A percentile compares a stretch with the other conserved stretches of the same genome.
phyloP scores from a whole-genome alignment of 2,329 filamentous ascomycete genomes.

The Sarocladium oryzae region DNA sequence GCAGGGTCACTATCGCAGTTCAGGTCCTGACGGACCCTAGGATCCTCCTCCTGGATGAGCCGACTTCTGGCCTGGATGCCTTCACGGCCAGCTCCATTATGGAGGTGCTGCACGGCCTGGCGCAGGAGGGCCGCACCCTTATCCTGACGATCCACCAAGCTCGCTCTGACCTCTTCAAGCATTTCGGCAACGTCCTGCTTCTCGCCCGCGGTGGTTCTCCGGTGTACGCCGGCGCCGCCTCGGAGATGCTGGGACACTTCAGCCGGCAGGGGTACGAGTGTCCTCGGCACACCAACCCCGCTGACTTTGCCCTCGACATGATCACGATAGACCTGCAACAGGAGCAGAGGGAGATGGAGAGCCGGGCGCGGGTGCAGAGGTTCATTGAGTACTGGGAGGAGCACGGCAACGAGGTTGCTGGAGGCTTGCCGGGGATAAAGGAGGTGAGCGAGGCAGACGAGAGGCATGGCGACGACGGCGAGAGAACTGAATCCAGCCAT shows the following conservation, averaged over 20 bases:
- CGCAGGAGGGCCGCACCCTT: conserved; percentile 65
- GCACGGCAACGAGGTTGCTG: conserved; percentile 9
- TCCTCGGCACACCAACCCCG: conserved; percentile 64
- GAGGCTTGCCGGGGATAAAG: conserved; percentile 21
- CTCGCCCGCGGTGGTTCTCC: conserved; percentile 64
- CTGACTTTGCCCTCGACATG: conserved; percentile 70
- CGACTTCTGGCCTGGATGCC: conserved; percentile 68
- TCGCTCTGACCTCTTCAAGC: conserved; percentile 62
- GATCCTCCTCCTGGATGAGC: conserved; percentile 67
- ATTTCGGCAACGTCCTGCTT: conserved; percentile 66
- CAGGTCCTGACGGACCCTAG: conserved; percentile 71
- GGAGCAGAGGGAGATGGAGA: conserved; percentile 53
- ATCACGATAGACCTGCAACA: conserved; percentile 71
- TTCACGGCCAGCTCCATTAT: conserved; percentile 73
- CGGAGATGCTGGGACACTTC: conserved; percentile 61
- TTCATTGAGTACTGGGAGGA: conserved; percentile 55
- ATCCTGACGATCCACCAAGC: conserved; percentile 73
- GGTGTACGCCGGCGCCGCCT: conserved; percentile 59
- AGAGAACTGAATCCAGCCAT: not conserved
- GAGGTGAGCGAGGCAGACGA: conserved; percentile 22
- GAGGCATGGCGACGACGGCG: conserved; percentile 11
- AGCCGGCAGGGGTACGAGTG: conserved; percentile 53
- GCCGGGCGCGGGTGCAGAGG: conserved; percentile 52
- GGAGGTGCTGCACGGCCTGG: conserved; percentile 63
- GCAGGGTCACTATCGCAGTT: conserved; percentile 69